phyloP scores from a whole-genome alignment of 75 land plant genomes.

The Picea sitchensis region DNA sequence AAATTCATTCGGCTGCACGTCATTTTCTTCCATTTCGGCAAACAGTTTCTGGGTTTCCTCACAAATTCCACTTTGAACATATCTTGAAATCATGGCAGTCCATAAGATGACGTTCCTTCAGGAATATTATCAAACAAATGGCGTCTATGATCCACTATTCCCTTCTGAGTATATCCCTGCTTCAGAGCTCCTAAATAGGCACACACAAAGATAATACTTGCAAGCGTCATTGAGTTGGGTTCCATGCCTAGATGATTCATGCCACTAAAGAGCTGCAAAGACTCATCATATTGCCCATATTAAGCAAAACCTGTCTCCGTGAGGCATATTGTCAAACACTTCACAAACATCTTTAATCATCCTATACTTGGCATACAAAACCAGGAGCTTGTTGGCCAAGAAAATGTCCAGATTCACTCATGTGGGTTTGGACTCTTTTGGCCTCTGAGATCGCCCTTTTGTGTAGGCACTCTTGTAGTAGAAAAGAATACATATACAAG shows the following conservation, averaged over 20 bases:
- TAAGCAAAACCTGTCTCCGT: constrained; percentile 40
- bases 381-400: constrained; percentile 34
- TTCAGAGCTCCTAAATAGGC: not conserved
- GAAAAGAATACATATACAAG: not conserved
- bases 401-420: not conserved
- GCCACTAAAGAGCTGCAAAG: constrained; percentile 22
- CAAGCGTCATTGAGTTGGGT: constrained; percentile 26
- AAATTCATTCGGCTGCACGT: too few relatives aligned
- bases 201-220: constrained; percentile 13
- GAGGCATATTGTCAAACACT: constrained; percentile 35
- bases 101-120: too few relatives aligned
- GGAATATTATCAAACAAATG: too few relatives aligned
- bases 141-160: too few relatives aligned
- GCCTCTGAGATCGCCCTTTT: not conserved
- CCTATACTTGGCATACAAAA: constrained; percentile 47
- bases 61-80: too few relatives aligned
- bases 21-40: too few relatives aligned
- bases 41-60: too few relatives aligned
- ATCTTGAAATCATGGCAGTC: too few relatives aligned
- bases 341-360: constrained; percentile 17
- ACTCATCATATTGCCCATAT: constrained; percentile 15
- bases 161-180: too few relatives aligned
- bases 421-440: not conserved
- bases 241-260: constrained; percentile 22
- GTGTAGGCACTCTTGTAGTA: not conserved